Evolutionary conservation across 2,329 filamentous ascomycete genomes (phyloP).

Genomic region (Diaporthe batatas): DNA sequence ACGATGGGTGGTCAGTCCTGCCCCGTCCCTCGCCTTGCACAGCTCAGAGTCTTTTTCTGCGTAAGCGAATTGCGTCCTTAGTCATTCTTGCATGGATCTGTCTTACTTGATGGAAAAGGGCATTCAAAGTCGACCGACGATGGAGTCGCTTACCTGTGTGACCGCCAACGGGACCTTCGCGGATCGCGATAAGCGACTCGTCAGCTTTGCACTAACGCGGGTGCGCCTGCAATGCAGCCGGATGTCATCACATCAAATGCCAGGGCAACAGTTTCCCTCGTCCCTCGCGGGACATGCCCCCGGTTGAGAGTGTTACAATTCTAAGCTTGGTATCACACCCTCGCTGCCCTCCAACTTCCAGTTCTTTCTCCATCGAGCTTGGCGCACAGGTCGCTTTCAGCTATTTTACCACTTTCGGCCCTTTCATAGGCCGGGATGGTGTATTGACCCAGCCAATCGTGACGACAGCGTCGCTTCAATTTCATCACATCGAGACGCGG

Average conservation of each 20-base stretch:
- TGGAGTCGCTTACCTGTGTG: slow-evolving; percentile 25
- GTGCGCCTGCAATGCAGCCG: slow-evolving; percentile 42
- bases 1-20: slow-evolving; percentile 5
- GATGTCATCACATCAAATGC: slow-evolving; percentile 39
- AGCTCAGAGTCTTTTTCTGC: background rate
- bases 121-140: slow-evolving; percentile 16
- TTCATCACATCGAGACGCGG: slow-evolving; percentile 19
- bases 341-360: slow-evolving; percentile 32
- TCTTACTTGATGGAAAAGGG: slow-evolving; percentile 13
- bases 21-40: background rate
- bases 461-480: slow-evolving; percentile 5
- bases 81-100: slow-evolving; percentile 19
- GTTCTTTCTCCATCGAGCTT: slow-evolving; percentile 30
- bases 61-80: slow-evolving; percentile 33
- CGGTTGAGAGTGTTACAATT: slow-evolving; percentile 30
- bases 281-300: slow-evolving; percentile 34
- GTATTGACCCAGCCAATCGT: slow-evolving; percentile 35
- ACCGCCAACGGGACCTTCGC: slow-evolving; percentile 33
- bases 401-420: slow-evolving; percentile 21
- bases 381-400: slow-evolving; percentile 25
- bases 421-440: slow-evolving; percentile 29
- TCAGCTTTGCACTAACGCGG: slow-evolving; percentile 38
- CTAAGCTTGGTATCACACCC: slow-evolving; percentile 36
- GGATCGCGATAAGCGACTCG: slow-evolving; percentile 43
- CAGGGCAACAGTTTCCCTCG: slow-evolving; percentile 30